A percentile compares a stretch with the other conserved stretches of the same genome.
Evolutionary conservation across 78 protist species (phyloP).

Genomic region (Guillardia theta): DNA sequence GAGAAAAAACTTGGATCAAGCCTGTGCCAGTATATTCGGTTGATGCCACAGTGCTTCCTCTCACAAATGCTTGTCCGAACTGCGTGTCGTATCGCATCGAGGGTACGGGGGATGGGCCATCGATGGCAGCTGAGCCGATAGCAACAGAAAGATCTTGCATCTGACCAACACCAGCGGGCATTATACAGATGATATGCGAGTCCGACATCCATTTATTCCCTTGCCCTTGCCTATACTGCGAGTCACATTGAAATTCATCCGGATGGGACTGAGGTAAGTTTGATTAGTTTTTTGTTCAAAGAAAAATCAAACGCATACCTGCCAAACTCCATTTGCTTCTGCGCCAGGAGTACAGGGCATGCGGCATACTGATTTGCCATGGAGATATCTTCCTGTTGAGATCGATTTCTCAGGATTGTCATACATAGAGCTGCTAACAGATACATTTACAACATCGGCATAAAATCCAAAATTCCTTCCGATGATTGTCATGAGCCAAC

Average conservation of each 20-base stretch:
- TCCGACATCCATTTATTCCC: neutral
- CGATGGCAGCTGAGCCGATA: neutral
- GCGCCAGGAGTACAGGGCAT: neutral
- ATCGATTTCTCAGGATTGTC: neutral
- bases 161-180: neutral
- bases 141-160: neutral
- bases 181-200: neutral
- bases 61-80: neutral
- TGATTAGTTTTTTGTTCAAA: neutral
- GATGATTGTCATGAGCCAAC: neutral
- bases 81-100: neutral
- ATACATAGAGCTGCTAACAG: neutral
- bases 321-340: neutral
- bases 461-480: neutral
- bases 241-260: neutral
- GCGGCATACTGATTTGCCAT: neutral
- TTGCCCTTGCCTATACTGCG: neutral
- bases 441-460: neutral
- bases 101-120: slow-evolving; percentile 5
- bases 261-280: no score
- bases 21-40: no score
- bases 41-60: no score
- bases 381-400: neutral
- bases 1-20: no score
- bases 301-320: neutral